Evolutionary conservation across 129 eudicot species (phyloP).

Genomic region (Rutidosis leptorrhynchoides): DNA sequence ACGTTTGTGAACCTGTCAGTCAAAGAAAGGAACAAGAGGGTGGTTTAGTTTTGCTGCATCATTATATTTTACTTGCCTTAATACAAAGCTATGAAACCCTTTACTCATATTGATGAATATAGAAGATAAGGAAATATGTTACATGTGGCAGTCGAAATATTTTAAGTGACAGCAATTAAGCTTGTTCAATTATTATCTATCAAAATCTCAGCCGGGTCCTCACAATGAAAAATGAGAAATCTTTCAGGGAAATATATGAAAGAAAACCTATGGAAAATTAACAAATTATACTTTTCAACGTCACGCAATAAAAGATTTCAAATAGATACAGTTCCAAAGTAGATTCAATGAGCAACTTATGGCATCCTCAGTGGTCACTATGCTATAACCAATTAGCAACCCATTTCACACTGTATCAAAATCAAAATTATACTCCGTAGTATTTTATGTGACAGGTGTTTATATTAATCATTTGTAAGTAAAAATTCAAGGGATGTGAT

Average conservation of each 20-base stretch:
- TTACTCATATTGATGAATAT: neutral
- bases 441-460: neutral
- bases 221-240: neutral
- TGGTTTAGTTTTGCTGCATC: constrained; percentile 12
- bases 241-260: neutral
- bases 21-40: constrained; percentile 23
- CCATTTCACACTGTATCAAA: neutral
- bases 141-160: neutral
- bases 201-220: neutral
- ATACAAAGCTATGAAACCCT: neutral
- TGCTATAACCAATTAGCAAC: neutral
- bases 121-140: neutral
- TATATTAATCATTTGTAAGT: neutral
- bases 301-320: neutral
- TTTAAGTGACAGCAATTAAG: neutral
- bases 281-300: neutral
- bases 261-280: neutral
- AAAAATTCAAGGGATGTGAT: constrained; percentile 6
- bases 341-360: constrained; percentile 9
- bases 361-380: constrained; percentile 7
- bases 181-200: neutral
- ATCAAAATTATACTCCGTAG: too few species aligned
- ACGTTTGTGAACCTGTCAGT: constrained; percentile 67
- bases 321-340: neutral
- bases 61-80: neutral